A percentile compares a stretch with the other conserved stretches of the same genome.
Conservation (phyloP, 371 early-diverging fungal genomes). For the Zopfochytrium polystomum region DNA sequence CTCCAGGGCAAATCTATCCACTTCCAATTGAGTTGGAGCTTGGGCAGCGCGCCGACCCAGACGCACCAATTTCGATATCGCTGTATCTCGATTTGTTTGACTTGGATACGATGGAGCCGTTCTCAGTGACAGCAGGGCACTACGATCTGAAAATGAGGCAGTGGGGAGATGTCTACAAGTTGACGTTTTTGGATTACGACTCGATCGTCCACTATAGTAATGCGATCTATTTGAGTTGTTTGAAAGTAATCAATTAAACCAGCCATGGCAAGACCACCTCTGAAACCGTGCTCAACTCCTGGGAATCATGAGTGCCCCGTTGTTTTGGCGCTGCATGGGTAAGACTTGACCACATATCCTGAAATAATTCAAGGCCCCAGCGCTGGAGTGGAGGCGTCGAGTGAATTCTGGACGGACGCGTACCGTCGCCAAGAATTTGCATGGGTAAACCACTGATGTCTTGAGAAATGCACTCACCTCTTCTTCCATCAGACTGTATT, state of each 20-base stretch:
- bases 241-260: conserved; percentile 16
- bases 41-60: conserved; percentile 1
- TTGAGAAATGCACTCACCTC: background rate
- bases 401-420: conserved; percentile 56
- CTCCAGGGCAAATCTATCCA: conserved; percentile 45
- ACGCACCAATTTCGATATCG: conserved; percentile 20
- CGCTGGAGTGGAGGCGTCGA: conserved; percentile 55
- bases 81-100: conserved; percentile 26
- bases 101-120: conserved; percentile 18
- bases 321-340: conserved; percentile 67
- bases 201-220: conserved; percentile 61
- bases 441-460: conserved; percentile 39
- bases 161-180: conserved; percentile 50
- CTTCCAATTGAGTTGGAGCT: conserved; percentile 32
- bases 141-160: conserved; percentile 6
- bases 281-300: conserved; percentile 29
- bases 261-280: conserved; percentile 54
- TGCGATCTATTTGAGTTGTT: too few species aligned
- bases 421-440: conserved; percentile 47
- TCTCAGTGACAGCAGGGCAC: conserved; percentile 24
- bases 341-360: conserved; percentile 1
- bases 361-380: conserved; percentile 18
- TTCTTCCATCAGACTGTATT: conserved; percentile 27
- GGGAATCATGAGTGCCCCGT: conserved; percentile 47
- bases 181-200: conserved; percentile 67